phyloP scores from a whole-genome alignment of 2,329 filamentous ascomycete species.

The Ophiognomonia clavigignenti-juglandacearum region DNA sequence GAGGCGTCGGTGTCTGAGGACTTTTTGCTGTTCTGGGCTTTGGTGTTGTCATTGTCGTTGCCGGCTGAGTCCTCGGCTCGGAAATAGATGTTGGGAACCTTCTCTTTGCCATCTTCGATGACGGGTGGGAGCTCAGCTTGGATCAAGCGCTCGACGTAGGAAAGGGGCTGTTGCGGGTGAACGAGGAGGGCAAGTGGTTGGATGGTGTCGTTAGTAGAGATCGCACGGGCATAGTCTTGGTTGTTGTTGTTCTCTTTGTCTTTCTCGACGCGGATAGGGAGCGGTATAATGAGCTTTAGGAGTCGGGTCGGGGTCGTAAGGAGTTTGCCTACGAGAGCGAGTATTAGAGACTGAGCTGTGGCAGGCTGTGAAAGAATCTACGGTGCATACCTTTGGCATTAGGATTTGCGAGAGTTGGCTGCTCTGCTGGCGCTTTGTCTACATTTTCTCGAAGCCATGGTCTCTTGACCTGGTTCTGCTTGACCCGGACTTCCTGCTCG shows the following conservation, averaged over 20 bases:
- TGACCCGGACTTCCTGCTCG: conserved; percentile 36
- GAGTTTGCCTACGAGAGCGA: conserved; percentile 55
- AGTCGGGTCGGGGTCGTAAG: conserved; percentile 76
- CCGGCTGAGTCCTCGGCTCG: conserved; percentile 71
- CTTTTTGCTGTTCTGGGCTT: conserved; percentile 30
- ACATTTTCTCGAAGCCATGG: conserved; percentile 64
- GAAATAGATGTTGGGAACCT: conserved; percentile 71
- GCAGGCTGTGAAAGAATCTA: too few species aligned
- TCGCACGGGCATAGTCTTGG: conserved; percentile 29
- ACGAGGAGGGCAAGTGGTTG: conserved; percentile 81
- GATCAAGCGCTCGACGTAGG: conserved; percentile 83
- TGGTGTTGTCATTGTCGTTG: conserved; percentile 30
- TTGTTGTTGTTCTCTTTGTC: conserved; percentile 27
- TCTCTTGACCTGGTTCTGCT: conserved; percentile 52
- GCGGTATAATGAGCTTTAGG: conserved; percentile 74
- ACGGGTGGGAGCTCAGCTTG: conserved; percentile 79
- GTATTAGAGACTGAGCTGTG: too few species aligned
- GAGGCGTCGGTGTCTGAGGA: conserved; percentile 13
- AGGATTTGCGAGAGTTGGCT: conserved; percentile 22
- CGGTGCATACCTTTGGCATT: conserved; percentile 30
- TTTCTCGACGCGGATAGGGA: conserved; percentile 45
- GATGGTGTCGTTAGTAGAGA: conserved; percentile 42
- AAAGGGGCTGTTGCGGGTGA: conserved; percentile 86
- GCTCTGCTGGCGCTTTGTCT: conserved; percentile 31
- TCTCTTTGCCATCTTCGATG: conserved; percentile 58